Evolutionary conservation across 73 alveolate genomes (phyloP), one percentile per base, ranked within the genome.

Genomic region (Paraurostyla sp.): DNA sequence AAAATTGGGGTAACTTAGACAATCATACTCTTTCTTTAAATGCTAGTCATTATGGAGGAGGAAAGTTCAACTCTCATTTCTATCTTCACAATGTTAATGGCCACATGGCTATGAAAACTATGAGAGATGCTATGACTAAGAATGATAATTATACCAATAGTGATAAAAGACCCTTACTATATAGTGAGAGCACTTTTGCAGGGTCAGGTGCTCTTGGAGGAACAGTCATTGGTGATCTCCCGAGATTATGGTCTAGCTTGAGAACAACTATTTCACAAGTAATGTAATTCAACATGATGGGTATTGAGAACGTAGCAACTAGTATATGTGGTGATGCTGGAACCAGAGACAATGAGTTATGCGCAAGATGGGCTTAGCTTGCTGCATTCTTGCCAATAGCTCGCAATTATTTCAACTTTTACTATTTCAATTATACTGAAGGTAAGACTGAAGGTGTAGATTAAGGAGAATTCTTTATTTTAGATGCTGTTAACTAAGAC

Each of bases 261-360:
- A 25, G 89, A 25, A 32, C 59, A 30, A 60, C 32, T 13, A 78
- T 78, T 30, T 23, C 80, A 6, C 46, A 78, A 35, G 89, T 52
- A 3, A 25, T 78, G 63, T 23, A 20, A 33, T 32, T 95, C 85
- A 90, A 95, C 86, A 91, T 98, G 46, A 97, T 94, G 91, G 99
- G 99, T 30, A 95, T 97, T 51, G 97, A 98, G 11, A 81, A 94
- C 71, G 89, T 89, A 9, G 99, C 99, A n/a, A 97, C 98, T 23
- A 99, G 97, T 93, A 95, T 97, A 69, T 97, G 99, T 78, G 99
- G 99, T 23, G 97, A 95, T 59, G 89, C 94, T 87, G 97, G 97
- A 6, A 85, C 93, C 80, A 87, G 98, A 22, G 91, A 91, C n/a
- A 98, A 96, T 82, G 98, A 97, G 76, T 90, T 98, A 45, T 98